Evolutionary conservation across 1,284 basidiomycete species (phyloP).

Genomic region (Sanguinoderma infundibulare): DNA sequence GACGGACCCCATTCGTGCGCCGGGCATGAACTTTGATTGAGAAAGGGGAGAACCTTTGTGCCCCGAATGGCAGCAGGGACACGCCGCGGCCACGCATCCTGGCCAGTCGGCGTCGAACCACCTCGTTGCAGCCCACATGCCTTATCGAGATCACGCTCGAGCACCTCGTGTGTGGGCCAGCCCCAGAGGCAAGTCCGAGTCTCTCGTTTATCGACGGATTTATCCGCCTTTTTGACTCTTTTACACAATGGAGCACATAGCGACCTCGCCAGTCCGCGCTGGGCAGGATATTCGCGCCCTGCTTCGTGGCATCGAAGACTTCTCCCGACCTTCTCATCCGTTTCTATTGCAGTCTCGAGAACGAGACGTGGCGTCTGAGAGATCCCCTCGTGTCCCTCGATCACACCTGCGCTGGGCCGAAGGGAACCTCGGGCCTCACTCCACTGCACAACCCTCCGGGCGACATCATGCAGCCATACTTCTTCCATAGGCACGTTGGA

Average conservation of each 20-base stretch:
- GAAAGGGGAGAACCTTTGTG: conserved; percentile 46
- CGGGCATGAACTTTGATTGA: conserved; percentile 32
- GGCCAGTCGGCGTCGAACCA: conserved; percentile 39
- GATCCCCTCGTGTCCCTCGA: conserved; percentile 66
- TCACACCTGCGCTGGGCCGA: conserved; percentile 56
- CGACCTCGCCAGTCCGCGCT: conserved; percentile 19
- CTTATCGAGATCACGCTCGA: conserved; percentile 48
- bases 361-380: conserved; percentile 50
- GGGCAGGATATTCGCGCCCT: conserved; percentile 29
- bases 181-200: conserved; percentile 31
- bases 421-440: conserved; percentile 64
- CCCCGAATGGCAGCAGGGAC: conserved; percentile 59
- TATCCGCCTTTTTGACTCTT: conserved; percentile 40
- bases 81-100: conserved; percentile 61
- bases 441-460: conserved; percentile 66
- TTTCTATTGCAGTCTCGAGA: conserved; percentile 36
- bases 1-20: conserved; percentile 31
- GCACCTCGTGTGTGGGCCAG: conserved; percentile 43
- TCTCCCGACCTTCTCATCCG: conserved; percentile 23
- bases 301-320: conserved; percentile 35
- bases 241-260: conserved; percentile 30
- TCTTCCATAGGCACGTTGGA: conserved; percentile 72
- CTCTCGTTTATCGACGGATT: conserved; percentile 37
- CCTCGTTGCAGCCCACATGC: conserved; percentile 55
- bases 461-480: conserved; percentile 55